Conservation (phyloP, 1,139 yeast genomes). For the Scheffersomyces stambukii region DNA sequence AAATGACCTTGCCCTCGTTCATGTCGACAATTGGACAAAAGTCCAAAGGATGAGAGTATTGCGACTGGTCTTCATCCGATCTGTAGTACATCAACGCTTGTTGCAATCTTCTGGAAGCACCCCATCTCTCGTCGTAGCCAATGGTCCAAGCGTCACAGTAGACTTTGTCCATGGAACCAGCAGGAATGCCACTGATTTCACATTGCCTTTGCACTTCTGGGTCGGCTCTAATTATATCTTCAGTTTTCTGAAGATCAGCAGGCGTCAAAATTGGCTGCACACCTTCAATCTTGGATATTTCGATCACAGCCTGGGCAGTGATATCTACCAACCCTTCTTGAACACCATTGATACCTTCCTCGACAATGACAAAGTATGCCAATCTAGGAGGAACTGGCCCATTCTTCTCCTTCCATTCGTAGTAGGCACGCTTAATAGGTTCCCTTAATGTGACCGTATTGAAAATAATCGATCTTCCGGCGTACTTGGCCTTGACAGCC, state of each 20-base stretch:
- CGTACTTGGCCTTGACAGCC: slow-evolving; percentile 35
- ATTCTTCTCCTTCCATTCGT: slow-evolving; percentile 59
- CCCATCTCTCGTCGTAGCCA: slow-evolving; percentile 84
- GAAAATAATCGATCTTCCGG: slow-evolving; percentile 44
- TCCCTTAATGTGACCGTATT: slow-evolving; percentile 70
- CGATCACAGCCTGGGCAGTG: slow-evolving; percentile 40
- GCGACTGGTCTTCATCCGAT: slow-evolving; percentile 74
- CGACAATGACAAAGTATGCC: slow-evolving; percentile 63
- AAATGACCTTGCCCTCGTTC: slow-evolving; percentile 63
- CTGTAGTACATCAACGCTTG: slow-evolving; percentile 80
- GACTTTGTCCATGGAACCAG: slow-evolving; percentile 60
- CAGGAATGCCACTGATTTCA: slow-evolving; percentile 63
- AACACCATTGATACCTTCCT: slow-evolving; percentile 55
- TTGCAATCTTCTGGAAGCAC: slow-evolving; percentile 68
- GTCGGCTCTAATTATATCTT: slow-evolving; percentile 60
- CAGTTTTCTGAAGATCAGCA: slow-evolving; percentile 60
- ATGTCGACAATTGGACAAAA: slow-evolving; percentile 81
- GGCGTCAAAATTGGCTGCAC: slow-evolving; percentile 75
- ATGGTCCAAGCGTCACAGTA: slow-evolving; percentile 87
- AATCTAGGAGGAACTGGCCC: slow-evolving; percentile 66
- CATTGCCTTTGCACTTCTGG: slow-evolving; percentile 73
- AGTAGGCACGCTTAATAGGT: slow-evolving; percentile 59
- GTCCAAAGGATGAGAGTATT: slow-evolving; percentile 79
- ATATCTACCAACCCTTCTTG: slow-evolving; percentile 69
- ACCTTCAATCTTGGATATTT: slow-evolving; percentile 48